Conservation (phyloP, 2,329 filamentous ascomycete genomes). For the Colletotrichum higginsianum region DNA sequence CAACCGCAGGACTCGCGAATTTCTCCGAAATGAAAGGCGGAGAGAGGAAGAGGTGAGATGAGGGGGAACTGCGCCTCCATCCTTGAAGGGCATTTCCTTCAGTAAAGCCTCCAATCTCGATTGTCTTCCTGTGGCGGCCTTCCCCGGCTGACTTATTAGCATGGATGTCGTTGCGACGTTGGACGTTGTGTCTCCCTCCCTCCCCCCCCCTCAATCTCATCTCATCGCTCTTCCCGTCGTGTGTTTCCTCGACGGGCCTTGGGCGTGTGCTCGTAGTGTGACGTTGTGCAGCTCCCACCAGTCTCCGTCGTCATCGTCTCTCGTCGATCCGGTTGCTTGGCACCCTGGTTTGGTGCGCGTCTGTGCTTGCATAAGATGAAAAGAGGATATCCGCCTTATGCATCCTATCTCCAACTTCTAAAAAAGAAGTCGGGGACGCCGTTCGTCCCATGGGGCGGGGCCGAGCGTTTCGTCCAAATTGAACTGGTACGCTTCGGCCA, state of each 20-base stretch:
- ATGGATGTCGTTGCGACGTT: background rate
- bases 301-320: background rate
- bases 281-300: no score
- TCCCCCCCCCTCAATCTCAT: background rate
- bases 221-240: conserved; percentile 1
- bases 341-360: no score
- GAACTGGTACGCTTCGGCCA: conserved; percentile 4
- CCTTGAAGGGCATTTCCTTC: background rate
- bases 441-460: conserved; percentile 32
- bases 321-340: background rate
- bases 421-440: conserved; percentile 20
- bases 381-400: background rate
- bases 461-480: conserved; percentile 38
- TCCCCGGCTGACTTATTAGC: background rate
- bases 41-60: background rate
- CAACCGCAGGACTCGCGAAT: background rate
- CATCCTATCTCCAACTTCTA: background rate
- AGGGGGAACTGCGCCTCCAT: background rate
- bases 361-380: background rate
- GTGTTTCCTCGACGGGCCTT: background rate
- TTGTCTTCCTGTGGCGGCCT: background rate
- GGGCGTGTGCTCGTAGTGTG: no score
- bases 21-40: background rate
- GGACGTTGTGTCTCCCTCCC: background rate
- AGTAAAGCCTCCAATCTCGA: background rate